Base-by-base conservation (phyloP, 306 rosid species). In the Ochetophila trinervis region DNA sequence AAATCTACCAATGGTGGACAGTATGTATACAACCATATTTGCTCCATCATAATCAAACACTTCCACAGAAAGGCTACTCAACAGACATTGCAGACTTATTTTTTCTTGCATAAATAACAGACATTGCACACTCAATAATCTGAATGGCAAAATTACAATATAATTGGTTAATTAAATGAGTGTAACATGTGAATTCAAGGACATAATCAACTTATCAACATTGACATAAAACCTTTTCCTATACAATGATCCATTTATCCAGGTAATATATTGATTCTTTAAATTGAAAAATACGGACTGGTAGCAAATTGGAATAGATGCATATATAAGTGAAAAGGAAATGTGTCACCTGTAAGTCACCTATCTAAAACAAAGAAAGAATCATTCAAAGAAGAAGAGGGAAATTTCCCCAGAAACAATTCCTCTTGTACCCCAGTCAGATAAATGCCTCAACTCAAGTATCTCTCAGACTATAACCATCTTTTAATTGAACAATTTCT, bases 1-100 rank as follows among this genome's bases (percentile, higher is more conserved):
- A 36, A 36, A 36, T 3, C 42, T 36, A 36, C 42, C 42, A 36
- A 40, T 8, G 12, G 3, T 40, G 45, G 12, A 40, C 12, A 8
- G 8, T 12, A 40, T 40, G 45, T 9, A 40, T 40, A 9, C 10
- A 40, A 40, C 3, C 45, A 40, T 10, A 40, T 40, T 12, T 40
- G 45, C 14, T 40, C 14, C 32, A 58, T 69, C 36, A 6, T 60
- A 50, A 48, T 17, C 16, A 58, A 61, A 44, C 60, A 34, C 60
- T 65, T 64, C 70, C 12, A 60, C 53, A 71, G 40, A 57, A 48
- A 22, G 20, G 57, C 34, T 51, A 56, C 18, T 2, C 42, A 57
- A 30, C 18, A 16, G 24, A 53, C 52, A 32, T 52, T 13, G 42
- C 36, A 36, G 20, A 19, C 65, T 60, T n/a, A n/a, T n/a, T n/a